phyloP scores from a whole-genome alignment of 345 rosid genomes.

The Kernera saxatilis region DNA sequence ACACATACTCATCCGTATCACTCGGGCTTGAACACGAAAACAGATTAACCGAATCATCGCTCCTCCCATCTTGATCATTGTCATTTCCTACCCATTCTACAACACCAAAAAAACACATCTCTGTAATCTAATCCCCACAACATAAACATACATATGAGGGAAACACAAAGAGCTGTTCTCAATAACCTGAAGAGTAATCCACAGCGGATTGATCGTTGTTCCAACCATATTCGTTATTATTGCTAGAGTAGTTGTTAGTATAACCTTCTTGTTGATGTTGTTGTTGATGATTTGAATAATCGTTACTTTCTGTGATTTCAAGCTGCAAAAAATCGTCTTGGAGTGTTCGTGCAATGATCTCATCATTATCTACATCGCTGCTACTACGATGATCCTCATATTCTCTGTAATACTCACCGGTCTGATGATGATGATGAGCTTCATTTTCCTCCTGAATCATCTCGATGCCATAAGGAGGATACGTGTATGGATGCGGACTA shows the following conservation, averaged over 20 bases:
- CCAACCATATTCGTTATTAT: constrained; percentile 37
- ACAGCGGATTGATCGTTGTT: constrained; percentile 32
- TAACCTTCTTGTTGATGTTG: constrained; percentile 29
- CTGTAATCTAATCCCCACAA: not conserved
- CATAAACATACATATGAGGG: not conserved
- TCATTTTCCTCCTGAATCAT: constrained; percentile 31
- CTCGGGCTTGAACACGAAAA: constrained; percentile 64
- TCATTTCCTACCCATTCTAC: constrained; percentile 46
- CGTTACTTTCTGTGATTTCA: constrained; percentile 51
- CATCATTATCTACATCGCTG: constrained; percentile 68
- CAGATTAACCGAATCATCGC: constrained; percentile 42
- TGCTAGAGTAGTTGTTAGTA: constrained; percentile 32
- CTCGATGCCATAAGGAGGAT: constrained; percentile 51
- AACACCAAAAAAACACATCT: constrained; percentile 22
- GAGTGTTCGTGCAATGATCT: constrained; percentile 72
- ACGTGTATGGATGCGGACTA: constrained; percentile 39
- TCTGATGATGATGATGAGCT: constrained; percentile 25
- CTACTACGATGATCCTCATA: constrained; percentile 41
- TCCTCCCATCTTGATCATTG: constrained; percentile 44
- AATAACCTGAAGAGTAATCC: constrained; percentile 49
- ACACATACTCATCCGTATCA: constrained; percentile 50
- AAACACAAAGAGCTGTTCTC: not conserved
- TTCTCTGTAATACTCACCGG: constrained; percentile 40
- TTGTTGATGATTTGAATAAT: constrained; percentile 24
- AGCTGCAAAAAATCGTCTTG: constrained; percentile 87